These are phyloP conservation scores for Pythium sp. DNA, from an alignment of 352 stramenopile species.

Conservation along the genomic window DNA sequence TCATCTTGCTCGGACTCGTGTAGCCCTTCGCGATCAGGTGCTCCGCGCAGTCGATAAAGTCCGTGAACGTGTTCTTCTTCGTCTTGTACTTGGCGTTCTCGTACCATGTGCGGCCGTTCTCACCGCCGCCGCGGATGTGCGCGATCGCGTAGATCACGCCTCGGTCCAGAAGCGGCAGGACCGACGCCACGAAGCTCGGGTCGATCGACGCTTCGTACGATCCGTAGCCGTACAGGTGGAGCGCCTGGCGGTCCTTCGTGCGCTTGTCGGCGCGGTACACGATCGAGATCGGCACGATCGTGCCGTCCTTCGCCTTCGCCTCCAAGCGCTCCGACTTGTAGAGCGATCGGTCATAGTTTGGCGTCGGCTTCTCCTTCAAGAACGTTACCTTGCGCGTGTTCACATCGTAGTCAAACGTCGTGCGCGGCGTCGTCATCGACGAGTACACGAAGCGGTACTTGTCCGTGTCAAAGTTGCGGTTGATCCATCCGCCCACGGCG, in stretches of 20 bases:
- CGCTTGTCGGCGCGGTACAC: conserved; percentile 75
- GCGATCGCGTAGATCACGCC: conserved; percentile 96
- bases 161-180: conserved; percentile 92
- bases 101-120: conserved; percentile 98
- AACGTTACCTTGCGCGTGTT: conserved; percentile 57
- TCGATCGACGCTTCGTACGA: conserved; percentile 95
- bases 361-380: conserved; percentile 92
- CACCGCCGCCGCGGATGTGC: conserved; percentile 96
- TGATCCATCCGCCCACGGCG: conserved; percentile 70
- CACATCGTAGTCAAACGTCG: conserved; percentile 86
- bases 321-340: conserved; percentile 92
- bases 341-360: conserved; percentile 90
- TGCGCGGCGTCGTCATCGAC: conserved; percentile 90
- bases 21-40: conserved; percentile 80
- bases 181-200: conserved; percentile 87
- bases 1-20: conserved; percentile 85
- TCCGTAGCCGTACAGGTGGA: conserved; percentile 96
- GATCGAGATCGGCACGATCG: conserved; percentile 79
- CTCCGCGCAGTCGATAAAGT: conserved; percentile 91
- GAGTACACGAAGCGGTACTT: conserved; percentile 92
- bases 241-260: conserved; percentile 48
- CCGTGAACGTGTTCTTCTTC: conserved; percentile 99
- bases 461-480: conserved; percentile 87
- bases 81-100: conserved; percentile 95
- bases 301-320: conserved; percentile 85